A percentile compares a stretch with the other conserved stretches of the same genome.
Evolutionary conservation across 805 yeast genomes (phyloP).

Genomic region (Candida takata): DNA sequence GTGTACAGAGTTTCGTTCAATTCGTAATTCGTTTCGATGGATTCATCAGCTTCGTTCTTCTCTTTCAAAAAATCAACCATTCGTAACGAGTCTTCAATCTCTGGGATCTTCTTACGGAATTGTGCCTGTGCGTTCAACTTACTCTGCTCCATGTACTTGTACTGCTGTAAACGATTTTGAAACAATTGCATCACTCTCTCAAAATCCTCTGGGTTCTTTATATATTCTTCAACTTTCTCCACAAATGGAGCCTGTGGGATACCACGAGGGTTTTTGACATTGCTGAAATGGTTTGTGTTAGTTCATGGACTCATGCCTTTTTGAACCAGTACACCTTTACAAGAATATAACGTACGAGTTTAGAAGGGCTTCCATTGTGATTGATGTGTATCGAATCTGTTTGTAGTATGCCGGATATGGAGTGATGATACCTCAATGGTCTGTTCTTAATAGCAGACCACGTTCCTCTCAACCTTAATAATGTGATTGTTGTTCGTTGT

Average conservation of each 20-base stretch:
- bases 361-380: conserved; percentile 22
- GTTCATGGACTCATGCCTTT: too few species aligned
- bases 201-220: conserved; percentile 64
- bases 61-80: conserved; percentile 55
- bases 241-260: conserved; percentile 96
- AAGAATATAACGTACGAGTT: conserved; percentile 18
- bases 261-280: conserved; percentile 73
- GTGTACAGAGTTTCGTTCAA: conserved; percentile 90
- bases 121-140: conserved; percentile 33
- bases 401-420: too few species aligned
- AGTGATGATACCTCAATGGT: too few species aligned
- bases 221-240: conserved; percentile 69
- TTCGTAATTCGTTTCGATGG: conserved; percentile 76
- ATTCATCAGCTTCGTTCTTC: conserved; percentile 35
- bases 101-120: conserved; percentile 76
- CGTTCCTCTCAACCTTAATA: too few species aligned
- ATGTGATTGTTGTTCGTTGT: too few species aligned
- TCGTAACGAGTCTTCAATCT: conserved; percentile 76
- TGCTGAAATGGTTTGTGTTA: conserved; percentile 2
- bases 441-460: too few species aligned
- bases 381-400: too few species aligned
- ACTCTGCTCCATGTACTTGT: conserved; percentile 68
- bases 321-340: too few species aligned
- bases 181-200: conserved; percentile 63
- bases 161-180: conserved; percentile 84